phyloP scores from a whole-genome alignment of 1,139 yeast species.

The Blastobotrys ciferrii region DNA sequence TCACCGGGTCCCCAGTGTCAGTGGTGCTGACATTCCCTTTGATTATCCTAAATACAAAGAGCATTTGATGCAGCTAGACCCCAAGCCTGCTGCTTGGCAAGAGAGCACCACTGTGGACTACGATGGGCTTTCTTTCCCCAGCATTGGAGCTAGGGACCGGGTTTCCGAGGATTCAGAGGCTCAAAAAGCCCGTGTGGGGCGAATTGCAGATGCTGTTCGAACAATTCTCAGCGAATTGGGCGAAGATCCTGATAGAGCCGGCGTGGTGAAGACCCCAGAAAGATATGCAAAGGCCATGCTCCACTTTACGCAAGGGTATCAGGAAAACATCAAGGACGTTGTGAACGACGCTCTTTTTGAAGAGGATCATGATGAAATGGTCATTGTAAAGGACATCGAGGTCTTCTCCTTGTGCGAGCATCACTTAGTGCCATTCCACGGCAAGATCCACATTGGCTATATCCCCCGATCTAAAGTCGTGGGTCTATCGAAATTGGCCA shows the following conservation, averaged over 20 bases:
- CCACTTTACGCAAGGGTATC: conserved; percentile 93
- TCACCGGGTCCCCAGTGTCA: conserved; percentile 25
- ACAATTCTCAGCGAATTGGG: conserved; percentile 84
- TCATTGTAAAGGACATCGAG: conserved; percentile 91
- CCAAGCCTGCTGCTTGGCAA: conserved; percentile 55
- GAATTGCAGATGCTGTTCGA: conserved; percentile 84
- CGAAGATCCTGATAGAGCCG: conserved; percentile 87
- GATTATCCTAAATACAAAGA: conserved; percentile 36
- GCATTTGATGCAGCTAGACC: conserved; percentile 50
- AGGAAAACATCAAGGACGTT: conserved; percentile 76
- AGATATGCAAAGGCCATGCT: conserved; percentile 96
- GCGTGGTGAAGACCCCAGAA: conserved; percentile 90
- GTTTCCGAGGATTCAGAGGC: conserved; percentile 66
- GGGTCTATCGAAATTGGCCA: conserved; percentile 88
- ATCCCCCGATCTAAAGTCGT: conserved; percentile 94
- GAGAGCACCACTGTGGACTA: conserved; percentile 77
- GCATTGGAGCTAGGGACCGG: conserved; percentile 77
- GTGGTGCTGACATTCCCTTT: conserved; percentile 28
- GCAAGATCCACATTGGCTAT: conserved; percentile 94
- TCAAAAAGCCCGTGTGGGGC: conserved; percentile 56
- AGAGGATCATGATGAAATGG: conserved; percentile 99
- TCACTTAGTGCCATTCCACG: conserved; percentile 94
- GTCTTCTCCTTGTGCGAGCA: conserved; percentile 93
- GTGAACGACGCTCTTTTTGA: conserved; percentile 94
- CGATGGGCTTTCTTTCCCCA: conserved; percentile 94